Conservation (phyloP, 371 early-diverging fungal species). For the Globomyces sp. region DNA sequence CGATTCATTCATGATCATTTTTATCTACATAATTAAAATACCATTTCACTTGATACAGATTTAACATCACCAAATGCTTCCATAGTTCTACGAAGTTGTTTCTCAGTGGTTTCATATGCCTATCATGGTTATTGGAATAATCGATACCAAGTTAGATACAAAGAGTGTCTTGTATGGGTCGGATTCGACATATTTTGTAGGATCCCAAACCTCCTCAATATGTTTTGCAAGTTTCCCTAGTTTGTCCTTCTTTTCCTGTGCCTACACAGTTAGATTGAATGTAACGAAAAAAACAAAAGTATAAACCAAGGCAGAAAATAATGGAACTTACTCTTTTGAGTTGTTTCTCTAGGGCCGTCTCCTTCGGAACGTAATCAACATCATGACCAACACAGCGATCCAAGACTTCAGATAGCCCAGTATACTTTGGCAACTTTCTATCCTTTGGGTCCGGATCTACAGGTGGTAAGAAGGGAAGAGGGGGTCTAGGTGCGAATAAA, state of each 20-base stretch:
- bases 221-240: slow-evolving; percentile 58
- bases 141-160: slow-evolving; percentile 73
- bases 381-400: slow-evolving; percentile 63
- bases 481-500: slow-evolving; percentile 92
- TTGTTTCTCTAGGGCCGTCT: slow-evolving; percentile 65
- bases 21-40: slow-evolving; percentile 51
- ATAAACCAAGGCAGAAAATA: too few relatives aligned
- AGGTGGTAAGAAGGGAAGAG: slow-evolving; percentile 68
- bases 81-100: slow-evolving; percentile 75
- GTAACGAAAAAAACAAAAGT: not conserved
- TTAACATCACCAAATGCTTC: slow-evolving; percentile 81
- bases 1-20: slow-evolving; percentile 64
- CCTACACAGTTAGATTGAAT: slow-evolving; percentile 33
- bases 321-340: slow-evolving; percentile 60
- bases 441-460: slow-evolving; percentile 67
- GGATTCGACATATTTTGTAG: slow-evolving; percentile 40
- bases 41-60: slow-evolving; percentile 47
- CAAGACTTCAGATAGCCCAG: slow-evolving; percentile 69
- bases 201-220: slow-evolving; percentile 57
- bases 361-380: slow-evolving; percentile 70
- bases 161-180: slow-evolving; percentile 94
- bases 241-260: slow-evolving; percentile 52
- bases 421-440: slow-evolving; percentile 58
- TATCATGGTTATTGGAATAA: slow-evolving; percentile 13
- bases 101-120: slow-evolving; percentile 79